A percentile compares a stretch with the other conserved stretches of the same genome.
These are phyloP conservation scores for Jaltomata sinuosa DNA, from an alignment of 257 asterid species.

Conservation along the genomic window DNA sequence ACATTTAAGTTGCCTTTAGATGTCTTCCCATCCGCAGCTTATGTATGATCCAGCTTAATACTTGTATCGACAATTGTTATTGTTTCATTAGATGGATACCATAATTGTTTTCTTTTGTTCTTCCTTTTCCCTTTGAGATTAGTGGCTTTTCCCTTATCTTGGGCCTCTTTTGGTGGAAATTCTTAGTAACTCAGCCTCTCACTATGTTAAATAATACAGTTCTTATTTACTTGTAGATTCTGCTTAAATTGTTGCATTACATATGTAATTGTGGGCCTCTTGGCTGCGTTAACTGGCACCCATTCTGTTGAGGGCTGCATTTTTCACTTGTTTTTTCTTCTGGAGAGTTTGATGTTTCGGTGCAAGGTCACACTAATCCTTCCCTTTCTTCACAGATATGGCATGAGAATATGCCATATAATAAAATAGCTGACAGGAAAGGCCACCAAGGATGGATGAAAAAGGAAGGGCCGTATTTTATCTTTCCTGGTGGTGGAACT, in stretches of 20 bases:
- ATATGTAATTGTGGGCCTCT: not conserved
- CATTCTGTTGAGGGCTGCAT: not conserved
- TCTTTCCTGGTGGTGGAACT: slow-evolving; percentile 97
- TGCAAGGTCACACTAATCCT: not conserved
- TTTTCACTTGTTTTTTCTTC: not conserved
- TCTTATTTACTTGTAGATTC: not conserved
- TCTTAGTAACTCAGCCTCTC: not conserved
- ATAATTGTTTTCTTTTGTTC: not conserved
- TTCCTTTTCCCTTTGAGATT: not conserved
- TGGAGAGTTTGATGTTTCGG: not conserved
- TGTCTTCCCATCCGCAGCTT: not conserved
- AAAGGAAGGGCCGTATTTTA: slow-evolving; percentile 73
- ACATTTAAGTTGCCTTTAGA: not conserved
- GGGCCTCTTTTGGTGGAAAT: not conserved
- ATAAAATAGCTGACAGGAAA: slow-evolving; percentile 90
- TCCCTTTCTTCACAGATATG: slow-evolving; percentile 54
- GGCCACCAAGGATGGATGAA: slow-evolving; percentile 99
- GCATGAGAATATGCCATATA: slow-evolving; percentile 93
- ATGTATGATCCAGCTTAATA: not conserved
- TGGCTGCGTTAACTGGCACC: not conserved
- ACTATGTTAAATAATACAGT: not conserved
- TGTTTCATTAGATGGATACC: not conserved
- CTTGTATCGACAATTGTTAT: not conserved
- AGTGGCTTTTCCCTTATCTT: not conserved
- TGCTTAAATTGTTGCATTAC: not conserved